These are phyloP conservation scores for Aureobasidium leucospermi DNA, from an alignment of 2,329 filamentous ascomycete genomes.

Conservation along the genomic window DNA sequence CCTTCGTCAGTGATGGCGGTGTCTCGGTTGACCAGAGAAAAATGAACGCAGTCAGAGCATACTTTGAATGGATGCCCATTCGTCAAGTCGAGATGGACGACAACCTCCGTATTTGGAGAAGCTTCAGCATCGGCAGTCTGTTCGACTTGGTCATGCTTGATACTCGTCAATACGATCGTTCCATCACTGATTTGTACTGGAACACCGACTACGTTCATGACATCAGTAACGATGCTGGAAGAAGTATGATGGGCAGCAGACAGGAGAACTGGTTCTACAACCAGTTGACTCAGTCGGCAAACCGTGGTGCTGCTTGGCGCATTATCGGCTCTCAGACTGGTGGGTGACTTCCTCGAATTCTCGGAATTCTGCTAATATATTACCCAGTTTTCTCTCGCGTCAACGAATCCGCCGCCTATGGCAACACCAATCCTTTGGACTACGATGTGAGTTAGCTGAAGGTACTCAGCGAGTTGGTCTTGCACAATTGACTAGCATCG, in stretches of 20 bases:
- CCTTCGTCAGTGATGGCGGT: conserved; percentile 49
- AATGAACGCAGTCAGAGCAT: conserved; percentile 64
- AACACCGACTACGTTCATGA: conserved; percentile 54
- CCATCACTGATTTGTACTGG: conserved; percentile 52
- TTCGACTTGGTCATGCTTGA: conserved; percentile 63
- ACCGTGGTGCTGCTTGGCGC: conserved; percentile 62
- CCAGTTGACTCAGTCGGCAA: conserved; percentile 34
- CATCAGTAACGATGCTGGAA: conserved; percentile 59
- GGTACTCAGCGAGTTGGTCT: too few species aligned
- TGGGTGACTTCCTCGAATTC: neutral
- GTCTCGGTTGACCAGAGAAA: conserved; percentile 67
- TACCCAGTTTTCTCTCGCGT: conserved; percentile 51
- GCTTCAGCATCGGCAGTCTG: conserved; percentile 56
- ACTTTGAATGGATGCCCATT: conserved; percentile 60
- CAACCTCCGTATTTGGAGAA: conserved; percentile 61
- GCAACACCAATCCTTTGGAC: conserved; percentile 40
- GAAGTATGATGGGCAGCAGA: conserved; percentile 62
- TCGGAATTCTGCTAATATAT: neutral
- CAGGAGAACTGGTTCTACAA: conserved; percentile 72
- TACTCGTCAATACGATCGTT: conserved; percentile 61
- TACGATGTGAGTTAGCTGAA: conserved; percentile 35
- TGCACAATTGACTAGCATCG: too few species aligned
- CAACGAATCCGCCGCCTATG: conserved; percentile 40
- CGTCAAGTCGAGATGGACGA: conserved; percentile 62
- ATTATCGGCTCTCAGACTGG: conserved; percentile 61